Evolutionary conservation across 306 rosid genomes (phyloP).

Genomic region (Begonia peltatifolia): DNA sequence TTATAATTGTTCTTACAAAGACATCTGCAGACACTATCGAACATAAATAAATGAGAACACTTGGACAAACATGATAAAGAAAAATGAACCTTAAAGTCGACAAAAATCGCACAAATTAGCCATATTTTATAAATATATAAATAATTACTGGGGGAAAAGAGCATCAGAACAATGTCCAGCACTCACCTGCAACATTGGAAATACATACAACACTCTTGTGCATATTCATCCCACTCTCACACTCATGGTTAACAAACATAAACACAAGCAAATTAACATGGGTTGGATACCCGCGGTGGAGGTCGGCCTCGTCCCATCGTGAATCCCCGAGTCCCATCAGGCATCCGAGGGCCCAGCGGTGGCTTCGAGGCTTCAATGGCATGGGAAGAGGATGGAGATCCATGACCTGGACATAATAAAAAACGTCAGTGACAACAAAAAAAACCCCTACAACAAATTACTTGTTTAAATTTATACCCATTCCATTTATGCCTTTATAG

Average conservation of each 20-base stretch:
- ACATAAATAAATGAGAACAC: too few relatives aligned
- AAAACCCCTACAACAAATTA: not conserved
- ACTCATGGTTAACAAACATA: not conserved
- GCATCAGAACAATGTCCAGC: too few relatives aligned
- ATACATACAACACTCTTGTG: too few relatives aligned
- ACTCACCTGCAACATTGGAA: too few relatives aligned
- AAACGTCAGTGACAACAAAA: not conserved
- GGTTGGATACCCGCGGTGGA: constrained; percentile 26
- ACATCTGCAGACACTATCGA: too few relatives aligned
- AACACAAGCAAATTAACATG: not conserved
- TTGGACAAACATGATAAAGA: too few relatives aligned
- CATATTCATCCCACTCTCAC: too few relatives aligned
- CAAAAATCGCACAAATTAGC: too few relatives aligned
- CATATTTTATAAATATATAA: too few relatives aligned
- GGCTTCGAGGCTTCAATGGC: constrained; percentile 52
- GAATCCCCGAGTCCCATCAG: constrained; percentile 93
- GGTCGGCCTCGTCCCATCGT: constrained; percentile 91
- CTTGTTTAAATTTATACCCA: constrained; percentile 25
- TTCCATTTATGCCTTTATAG: constrained; percentile 53
- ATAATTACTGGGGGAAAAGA: too few relatives aligned
- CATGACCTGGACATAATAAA: constrained; percentile 44
- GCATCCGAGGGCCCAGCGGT: constrained; percentile 97
- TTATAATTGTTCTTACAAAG: too few relatives aligned
- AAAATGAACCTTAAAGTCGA: too few relatives aligned
- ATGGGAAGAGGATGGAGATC: constrained; percentile 40